Evolutionary conservation across 352 stramenopile species (phyloP).

Genomic region (Globisporangium nagaii): DNA sequence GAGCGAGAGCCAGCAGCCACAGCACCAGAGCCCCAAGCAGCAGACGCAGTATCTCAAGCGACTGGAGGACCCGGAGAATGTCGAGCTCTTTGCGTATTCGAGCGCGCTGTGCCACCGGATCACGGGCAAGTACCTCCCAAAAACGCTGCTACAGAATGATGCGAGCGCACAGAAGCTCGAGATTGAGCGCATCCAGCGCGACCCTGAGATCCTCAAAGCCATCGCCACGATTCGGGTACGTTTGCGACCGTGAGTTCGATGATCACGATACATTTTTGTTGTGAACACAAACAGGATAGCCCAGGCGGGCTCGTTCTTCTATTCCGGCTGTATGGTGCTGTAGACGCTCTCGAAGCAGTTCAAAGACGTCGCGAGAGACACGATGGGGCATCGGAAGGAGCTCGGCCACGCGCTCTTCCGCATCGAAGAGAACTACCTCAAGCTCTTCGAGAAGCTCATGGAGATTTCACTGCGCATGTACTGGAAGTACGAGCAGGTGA

Average conservation of each 20-base stretch:
- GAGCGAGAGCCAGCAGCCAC: slow-evolving; percentile 1
- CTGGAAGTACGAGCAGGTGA: slow-evolving; percentile 57
- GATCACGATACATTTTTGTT: no score
- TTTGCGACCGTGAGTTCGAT: not conserved
- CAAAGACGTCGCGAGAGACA: slow-evolving; percentile 52
- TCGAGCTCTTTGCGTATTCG: slow-evolving; percentile 61
- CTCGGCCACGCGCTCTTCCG: slow-evolving; percentile 58
- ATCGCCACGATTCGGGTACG: slow-evolving; percentile 41
- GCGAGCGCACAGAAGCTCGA: slow-evolving; percentile 43
- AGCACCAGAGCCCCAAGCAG: not conserved
- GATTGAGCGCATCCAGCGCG: slow-evolving; percentile 44
- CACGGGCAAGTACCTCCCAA: slow-evolving; percentile 55
- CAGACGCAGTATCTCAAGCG: slow-evolving; percentile 25
- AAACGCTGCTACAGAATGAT: slow-evolving; percentile 35
- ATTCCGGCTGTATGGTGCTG: not conserved
- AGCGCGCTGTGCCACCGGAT: slow-evolving; percentile 61
- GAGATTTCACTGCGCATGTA: slow-evolving; percentile 68
- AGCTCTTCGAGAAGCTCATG: slow-evolving; percentile 72
- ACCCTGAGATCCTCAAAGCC: slow-evolving; percentile 52
- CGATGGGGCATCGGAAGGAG: slow-evolving; percentile 59
- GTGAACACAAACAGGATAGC: not conserved
- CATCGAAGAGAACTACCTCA: slow-evolving; percentile 72
- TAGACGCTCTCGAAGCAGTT: slow-evolving; percentile 59
- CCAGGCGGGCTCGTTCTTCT: not conserved
- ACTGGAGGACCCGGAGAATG: slow-evolving; percentile 46